These are phyloP conservation scores for Monosporozyma solicola DNA, from an alignment of 805 yeast species.

Conservation along the genomic window DNA sequence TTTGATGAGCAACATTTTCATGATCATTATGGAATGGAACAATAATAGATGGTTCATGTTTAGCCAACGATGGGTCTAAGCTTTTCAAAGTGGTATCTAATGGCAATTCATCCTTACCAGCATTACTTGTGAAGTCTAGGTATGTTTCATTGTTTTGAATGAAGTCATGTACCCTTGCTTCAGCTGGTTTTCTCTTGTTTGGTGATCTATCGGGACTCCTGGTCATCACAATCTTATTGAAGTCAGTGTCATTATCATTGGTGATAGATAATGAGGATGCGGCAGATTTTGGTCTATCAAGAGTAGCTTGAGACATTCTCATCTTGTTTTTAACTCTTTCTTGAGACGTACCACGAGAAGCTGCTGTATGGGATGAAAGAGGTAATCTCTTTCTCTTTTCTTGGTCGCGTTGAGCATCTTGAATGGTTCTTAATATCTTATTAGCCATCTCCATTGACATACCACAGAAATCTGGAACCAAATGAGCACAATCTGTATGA, in stretches of 20 bases:
- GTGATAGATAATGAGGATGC: not conserved
- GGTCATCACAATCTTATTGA: slow-evolving; percentile 1
- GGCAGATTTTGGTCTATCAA: not conserved
- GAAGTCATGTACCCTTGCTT: slow-evolving; percentile 19
- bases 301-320: not conserved
- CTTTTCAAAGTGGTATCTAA: slow-evolving; percentile 8
- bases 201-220: slow-evolving; percentile 3
- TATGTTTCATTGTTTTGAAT: slow-evolving; percentile 24
- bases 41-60: not conserved
- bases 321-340: not conserved
- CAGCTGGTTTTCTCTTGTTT: slow-evolving; percentile 5
- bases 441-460: slow-evolving; percentile 97
- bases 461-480: slow-evolving; percentile 98
- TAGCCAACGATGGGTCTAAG: slow-evolving; percentile 5
- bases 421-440: slow-evolving; percentile 74
- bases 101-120: slow-evolving; percentile 13
- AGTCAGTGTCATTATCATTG: not conserved
- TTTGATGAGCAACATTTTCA: not conserved
- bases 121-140: slow-evolving; percentile 22
- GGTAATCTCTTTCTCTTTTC: slow-evolving; percentile 16
- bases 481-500: slow-evolving; percentile 83
- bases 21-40: slow-evolving; percentile 1
- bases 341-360: not conserved
- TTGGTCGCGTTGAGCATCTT: slow-evolving; percentile 48
- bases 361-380: not conserved